These are phyloP conservation scores for Phytophthora ramorum DNA, from an alignment of 352 stramenopile species.

Conservation along the genomic window DNA sequence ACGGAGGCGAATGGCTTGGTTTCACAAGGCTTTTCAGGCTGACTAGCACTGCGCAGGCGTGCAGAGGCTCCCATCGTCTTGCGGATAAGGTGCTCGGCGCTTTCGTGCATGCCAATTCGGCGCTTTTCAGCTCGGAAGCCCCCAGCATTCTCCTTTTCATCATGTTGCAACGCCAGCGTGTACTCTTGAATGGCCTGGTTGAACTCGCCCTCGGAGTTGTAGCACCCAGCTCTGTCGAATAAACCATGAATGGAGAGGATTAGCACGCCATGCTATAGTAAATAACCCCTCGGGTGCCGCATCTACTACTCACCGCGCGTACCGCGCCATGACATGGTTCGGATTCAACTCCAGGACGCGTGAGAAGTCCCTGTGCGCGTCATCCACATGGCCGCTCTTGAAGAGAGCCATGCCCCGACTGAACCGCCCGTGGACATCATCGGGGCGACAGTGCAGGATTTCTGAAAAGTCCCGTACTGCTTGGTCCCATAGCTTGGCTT, in stretches of 20 bases:
- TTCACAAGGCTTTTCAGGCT: background rate
- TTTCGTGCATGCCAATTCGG: conserved; percentile 30
- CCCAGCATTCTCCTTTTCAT: conserved; percentile 57
- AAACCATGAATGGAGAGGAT: background rate
- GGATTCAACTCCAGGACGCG: conserved; percentile 69
- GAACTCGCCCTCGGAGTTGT: conserved; percentile 75
- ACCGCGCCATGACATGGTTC: conserved; percentile 82
- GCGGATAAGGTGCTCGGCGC: conserved; percentile 30
- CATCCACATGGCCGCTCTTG: conserved; percentile 55
- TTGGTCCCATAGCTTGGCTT: conserved; percentile 68
- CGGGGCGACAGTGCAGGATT: conserved; percentile 52
- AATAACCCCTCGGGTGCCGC: background rate
- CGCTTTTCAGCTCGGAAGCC: conserved; percentile 35
- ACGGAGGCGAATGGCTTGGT: background rate
- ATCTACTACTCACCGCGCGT: conserved; percentile 46
- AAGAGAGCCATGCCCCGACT: conserved; percentile 81
- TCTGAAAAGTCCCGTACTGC: conserved; percentile 63
- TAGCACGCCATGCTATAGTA: background rate
- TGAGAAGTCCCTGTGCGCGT: conserved; percentile 71
- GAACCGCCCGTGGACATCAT: conserved; percentile 72
- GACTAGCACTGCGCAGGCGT: conserved; percentile 7
- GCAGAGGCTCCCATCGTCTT: conserved; percentile 25
- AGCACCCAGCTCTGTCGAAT: conserved; percentile 60
- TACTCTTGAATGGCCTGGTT: conserved; percentile 81
- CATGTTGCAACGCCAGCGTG: conserved; percentile 69